Evolutionary conservation across 2,329 filamentous ascomycete species (phyloP).

Genomic region (Diplodia seriata): DNA sequence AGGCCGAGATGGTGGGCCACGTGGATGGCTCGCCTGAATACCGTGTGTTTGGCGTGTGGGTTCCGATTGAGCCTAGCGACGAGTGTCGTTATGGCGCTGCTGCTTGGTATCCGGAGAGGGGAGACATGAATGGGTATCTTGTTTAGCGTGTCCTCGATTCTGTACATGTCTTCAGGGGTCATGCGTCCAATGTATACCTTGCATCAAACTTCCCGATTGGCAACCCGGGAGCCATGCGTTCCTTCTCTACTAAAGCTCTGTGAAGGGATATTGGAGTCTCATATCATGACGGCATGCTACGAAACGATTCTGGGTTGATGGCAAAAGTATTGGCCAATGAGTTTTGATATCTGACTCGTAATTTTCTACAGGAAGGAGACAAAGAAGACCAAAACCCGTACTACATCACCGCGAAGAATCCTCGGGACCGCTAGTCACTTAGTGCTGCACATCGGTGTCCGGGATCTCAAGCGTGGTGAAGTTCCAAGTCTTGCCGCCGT

Average conservation of each 20-base stretch:
- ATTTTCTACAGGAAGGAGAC: too few species aligned
- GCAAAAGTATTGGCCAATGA: too few species aligned
- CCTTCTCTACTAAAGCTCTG: too few species aligned
- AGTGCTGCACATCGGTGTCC: slow-evolving; percentile 4
- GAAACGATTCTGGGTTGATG: too few species aligned
- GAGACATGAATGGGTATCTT: neutral
- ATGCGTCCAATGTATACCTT: too few species aligned
- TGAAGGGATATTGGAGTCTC: too few species aligned
- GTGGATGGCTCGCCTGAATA: neutral
- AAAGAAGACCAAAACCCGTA: too few species aligned
- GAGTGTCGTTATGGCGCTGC: neutral
- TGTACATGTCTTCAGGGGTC: too few species aligned
- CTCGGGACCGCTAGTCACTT: neutral
- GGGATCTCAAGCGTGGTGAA: slow-evolving; percentile 33
- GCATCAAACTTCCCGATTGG: too few species aligned
- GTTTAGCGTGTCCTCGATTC: slow-evolving; percentile 31
- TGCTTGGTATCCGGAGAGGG: neutral
- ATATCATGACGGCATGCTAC: too few species aligned
- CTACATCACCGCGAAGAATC: neutral
- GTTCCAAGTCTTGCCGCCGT: slow-evolving; percentile 38
- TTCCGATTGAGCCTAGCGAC: neutral
- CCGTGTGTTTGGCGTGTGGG: neutral
- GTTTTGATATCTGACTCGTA: too few species aligned
- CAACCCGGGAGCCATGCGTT: too few species aligned
- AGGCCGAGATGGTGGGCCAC: neutral